phyloP scores from a whole-genome alignment of 805 yeast genomes.

The Pichia nakasei region DNA sequence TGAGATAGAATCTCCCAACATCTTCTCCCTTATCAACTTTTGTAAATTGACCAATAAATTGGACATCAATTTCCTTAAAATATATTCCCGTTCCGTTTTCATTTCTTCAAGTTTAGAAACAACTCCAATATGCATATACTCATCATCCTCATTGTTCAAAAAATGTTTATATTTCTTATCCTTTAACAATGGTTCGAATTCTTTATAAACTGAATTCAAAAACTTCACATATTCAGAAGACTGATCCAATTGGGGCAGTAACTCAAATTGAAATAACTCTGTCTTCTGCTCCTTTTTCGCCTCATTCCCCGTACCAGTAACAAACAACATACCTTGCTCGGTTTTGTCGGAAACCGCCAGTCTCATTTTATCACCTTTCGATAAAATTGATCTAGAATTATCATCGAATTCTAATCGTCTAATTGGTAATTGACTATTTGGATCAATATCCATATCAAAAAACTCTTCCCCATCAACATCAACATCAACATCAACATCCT shows the following conservation, averaged over 20 bases:
- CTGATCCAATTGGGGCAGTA: slow-evolving; percentile 29
- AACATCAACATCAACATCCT: neutral
- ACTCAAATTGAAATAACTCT: slow-evolving; percentile 33
- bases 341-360: slow-evolving; percentile 40
- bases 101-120: slow-evolving; percentile 27
- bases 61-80: slow-evolving; percentile 23
- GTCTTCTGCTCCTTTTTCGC: slow-evolving; percentile 24
- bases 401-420: slow-evolving; percentile 29
- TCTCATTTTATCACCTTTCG: slow-evolving; percentile 27
- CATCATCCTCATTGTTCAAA: slow-evolving; percentile 12
- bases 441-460: slow-evolving; percentile 17
- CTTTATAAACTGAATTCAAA: slow-evolving; percentile 41
- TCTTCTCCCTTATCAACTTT: slow-evolving; percentile 23
- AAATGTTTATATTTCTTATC: slow-evolving; percentile 32
- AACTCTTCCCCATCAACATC: slow-evolving; percentile 11
- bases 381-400: slow-evolving; percentile 26
- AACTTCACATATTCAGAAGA: slow-evolving; percentile 37
- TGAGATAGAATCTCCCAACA: slow-evolving; percentile 14
- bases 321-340: slow-evolving; percentile 32
- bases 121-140: slow-evolving; percentile 25
- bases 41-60: slow-evolving; percentile 23
- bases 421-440: slow-evolving; percentile 20
- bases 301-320: slow-evolving; percentile 17
- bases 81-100: slow-evolving; percentile 28
- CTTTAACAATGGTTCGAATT: slow-evolving; percentile 42